phyloP scores from a whole-genome alignment of 371 early-diverging fungal genomes.

The Dichotomocladium elegans region DNA sequence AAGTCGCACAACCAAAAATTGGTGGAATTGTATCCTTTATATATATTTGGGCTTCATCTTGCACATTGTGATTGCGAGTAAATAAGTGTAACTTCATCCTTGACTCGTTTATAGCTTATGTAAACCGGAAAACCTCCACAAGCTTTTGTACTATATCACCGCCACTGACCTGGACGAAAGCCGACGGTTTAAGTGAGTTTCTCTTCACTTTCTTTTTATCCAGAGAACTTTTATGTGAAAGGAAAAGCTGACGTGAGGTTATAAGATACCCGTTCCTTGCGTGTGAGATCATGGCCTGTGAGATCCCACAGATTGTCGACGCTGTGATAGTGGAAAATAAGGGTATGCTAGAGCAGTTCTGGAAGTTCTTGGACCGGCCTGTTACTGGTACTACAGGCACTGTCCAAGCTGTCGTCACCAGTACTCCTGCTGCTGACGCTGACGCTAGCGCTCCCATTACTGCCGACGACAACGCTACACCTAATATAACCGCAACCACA shows the following conservation, averaged over 20 bases:
- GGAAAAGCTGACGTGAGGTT: too few species aligned
- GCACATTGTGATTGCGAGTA: too few species aligned
- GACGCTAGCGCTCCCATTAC: constrained; percentile 49
- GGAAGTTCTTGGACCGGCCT: constrained; percentile 77
- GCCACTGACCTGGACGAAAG: constrained; percentile 26
- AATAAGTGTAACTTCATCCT: too few species aligned
- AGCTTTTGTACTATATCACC: constrained; percentile 60
- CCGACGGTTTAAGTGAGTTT: constrained; percentile 20
- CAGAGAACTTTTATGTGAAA: too few species aligned
- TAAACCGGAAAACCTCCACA: constrained; percentile 16
- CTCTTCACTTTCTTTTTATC: background rate
- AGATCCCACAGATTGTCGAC: constrained; percentile 81
- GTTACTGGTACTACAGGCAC: too few species aligned
- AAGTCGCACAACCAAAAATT: constrained; percentile 79
- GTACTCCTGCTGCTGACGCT: too few species aligned
- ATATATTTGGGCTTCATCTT: background rate
- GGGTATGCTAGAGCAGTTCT: constrained; percentile 73
- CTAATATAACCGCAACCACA: too few species aligned
- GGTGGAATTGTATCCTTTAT: constrained; percentile 71
- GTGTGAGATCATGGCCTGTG: constrained; percentile 84
- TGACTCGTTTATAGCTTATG: constrained; percentile 20
- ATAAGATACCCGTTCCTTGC: constrained; percentile 85
- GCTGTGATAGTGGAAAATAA: constrained; percentile 56
- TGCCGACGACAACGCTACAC: background rate
- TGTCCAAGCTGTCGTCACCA: too few species aligned